Base-by-base conservation (phyloP, 2,329 filamentous ascomycete genomes). In the Shiraia sp. region DNA sequence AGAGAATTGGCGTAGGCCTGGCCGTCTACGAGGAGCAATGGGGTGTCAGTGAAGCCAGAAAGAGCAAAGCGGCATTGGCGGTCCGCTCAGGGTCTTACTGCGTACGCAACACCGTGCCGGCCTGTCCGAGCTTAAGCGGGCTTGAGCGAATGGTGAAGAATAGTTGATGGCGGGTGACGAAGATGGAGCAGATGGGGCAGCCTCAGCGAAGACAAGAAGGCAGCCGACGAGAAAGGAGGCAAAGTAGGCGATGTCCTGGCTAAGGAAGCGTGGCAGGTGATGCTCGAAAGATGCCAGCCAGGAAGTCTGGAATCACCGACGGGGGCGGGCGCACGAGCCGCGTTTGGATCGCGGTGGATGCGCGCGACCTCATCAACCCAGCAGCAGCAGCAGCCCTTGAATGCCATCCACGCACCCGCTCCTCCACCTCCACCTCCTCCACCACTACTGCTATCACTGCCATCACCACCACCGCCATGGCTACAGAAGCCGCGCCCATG, bases 61-160 rank as follows among this genome's bases (percentile, higher is more conserved):
- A 40, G 32, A 35, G 41, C 30, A 39, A 45, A 32, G 40, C 37
- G 43, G 40, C 44, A 42, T 22, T 39, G 45, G 44, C 36, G 49
- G 43, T 35, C 40, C 29, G 43, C 45, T 51, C 48, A 48, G 52
- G 53, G 57, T 57, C 61, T 65, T 59, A 63, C 57, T 53, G 53
- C 42, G 51, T 56, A 57, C 47, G 57, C 59, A 59, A 59, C 51
- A 47, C 48, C 37, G 4, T 51, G 55, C 58, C 61, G 59, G 53
- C n/a, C 24, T 42, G 55, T 57, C 60, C 57, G 61, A 57, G 52
- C 47, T 48, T 42, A 45, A 40, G 51, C 37, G 38, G 19, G 19
- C 40, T 36, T 40, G 44, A 59, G 53, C 53, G 60, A 60, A 51
- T 49, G 55, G 53, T 47, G 37, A 43, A 36, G 42, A 47, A 36